Evolutionary conservation across 2,329 filamentous ascomycete species (phyloP).

Genomic region (Cordyceps farinosa): DNA sequence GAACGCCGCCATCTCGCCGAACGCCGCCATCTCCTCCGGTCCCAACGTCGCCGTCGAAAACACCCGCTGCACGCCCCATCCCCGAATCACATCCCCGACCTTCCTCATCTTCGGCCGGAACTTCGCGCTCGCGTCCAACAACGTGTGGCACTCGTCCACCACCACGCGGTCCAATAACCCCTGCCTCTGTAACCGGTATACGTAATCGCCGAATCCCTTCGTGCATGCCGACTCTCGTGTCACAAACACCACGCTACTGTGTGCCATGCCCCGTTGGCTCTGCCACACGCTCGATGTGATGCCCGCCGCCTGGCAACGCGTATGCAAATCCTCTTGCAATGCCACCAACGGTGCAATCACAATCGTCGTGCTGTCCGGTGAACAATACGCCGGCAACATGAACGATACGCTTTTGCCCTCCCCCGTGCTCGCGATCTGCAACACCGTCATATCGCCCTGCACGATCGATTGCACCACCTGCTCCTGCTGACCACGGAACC

Average conservation of each 20-base stretch:
- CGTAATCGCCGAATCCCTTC: conserved; percentile 14
- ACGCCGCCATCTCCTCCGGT: too few species aligned
- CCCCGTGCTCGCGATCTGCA: conserved; percentile 19
- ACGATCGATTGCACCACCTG: conserved; percentile 18
- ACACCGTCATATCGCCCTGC: conserved; percentile 11
- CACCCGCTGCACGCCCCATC: conserved; percentile 12
- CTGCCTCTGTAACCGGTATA: conserved; percentile 1
- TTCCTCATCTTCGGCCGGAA: conserved; percentile 11
- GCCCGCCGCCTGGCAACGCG: not conserved
- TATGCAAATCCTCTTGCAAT: conserved; percentile 16
- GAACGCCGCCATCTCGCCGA: conserved; percentile 18
- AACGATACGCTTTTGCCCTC: conserved; percentile 23
- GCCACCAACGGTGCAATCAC: conserved; percentile 18
- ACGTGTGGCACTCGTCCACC: conserved; percentile 15
- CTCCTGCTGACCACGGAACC: conserved; percentile 17
- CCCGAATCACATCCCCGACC: not conserved
- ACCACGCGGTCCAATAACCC: conserved; percentile 13
- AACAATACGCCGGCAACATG: conserved; percentile 20
- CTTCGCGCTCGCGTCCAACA: conserved; percentile 9
- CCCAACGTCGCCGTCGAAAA: too few species aligned
- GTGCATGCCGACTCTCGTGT: too few species aligned
- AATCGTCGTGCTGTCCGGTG: conserved; percentile 11
- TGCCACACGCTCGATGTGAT: conserved; percentile 7
- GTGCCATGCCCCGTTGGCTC: not conserved
- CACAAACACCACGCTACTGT: conserved; percentile 12